Base-by-base conservation (phyloP, 441 rosid genomes). In the Isatis lusitanica region DNA sequence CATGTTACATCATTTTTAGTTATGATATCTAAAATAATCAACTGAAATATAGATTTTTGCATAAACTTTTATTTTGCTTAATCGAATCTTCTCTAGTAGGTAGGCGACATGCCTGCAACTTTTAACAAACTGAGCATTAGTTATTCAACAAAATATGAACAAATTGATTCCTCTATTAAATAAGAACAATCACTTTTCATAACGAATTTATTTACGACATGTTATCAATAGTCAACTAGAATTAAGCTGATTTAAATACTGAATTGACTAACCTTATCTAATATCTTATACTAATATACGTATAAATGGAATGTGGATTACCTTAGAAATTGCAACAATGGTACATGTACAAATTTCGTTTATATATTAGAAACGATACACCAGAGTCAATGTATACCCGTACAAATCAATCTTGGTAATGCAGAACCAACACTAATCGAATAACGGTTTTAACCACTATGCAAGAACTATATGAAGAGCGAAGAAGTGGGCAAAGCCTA, bases 71-170 rank as follows among this genome's bases (percentile, higher is more conserved):
- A 11, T 3, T 62, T 26, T 62, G 13, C 9, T 24, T n/a, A 42
- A 26, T 26, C 40, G 28, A 46, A 43, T 26, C 12, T 24, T 59
- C 9, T 30, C 12, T 47, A 17, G 57, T 13, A 12, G 35, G 58
- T 52, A 16, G 31, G 40, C 26, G 38, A 44, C 43, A 64, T 47
- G 57, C 68, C 39, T 64, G 17, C 56, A 47, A 47, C 56, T 46
- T 56, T 31, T 47, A 33, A 47, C 31, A 33, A 33, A 47, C 6
- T 47, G 31, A 31, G 4, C 38, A 10, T 47, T 16, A 31, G 18
- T 16, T 56, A 43, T 43, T 63, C 67, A 30, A 44, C 42, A 46
- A 2, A 30, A 9, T 17, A 6, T 9, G 52, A 63, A 63, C 68
- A 64, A 16, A 47, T 0, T 64, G 39, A 43, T 31, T 43, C 53